Percentiles rank a stretch among this genome's conserved stretches.
These are phyloP conservation scores for Pyrenochaeta sp. DNA, from an alignment of 2,329 filamentous ascomycete species.

Conservation along the genomic window DNA sequence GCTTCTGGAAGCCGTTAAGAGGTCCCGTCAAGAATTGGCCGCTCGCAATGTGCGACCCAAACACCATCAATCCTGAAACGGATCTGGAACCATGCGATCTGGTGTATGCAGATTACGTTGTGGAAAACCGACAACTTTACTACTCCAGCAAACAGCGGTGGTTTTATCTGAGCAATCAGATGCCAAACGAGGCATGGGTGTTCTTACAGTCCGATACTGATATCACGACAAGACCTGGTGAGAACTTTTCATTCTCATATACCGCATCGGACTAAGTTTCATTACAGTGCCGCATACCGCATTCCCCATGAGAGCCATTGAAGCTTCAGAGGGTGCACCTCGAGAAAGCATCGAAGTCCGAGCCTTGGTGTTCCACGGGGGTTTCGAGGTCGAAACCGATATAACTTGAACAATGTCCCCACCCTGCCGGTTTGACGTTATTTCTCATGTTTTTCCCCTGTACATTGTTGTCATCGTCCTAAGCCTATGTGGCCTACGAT, in stretches of 20 bases:
- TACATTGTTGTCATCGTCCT: too few relatives aligned
- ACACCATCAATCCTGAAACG: slow-evolving; percentile 4
- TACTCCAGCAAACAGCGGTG: slow-evolving; percentile 6
- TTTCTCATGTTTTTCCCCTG: not conserved
- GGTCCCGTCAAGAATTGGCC: slow-evolving; percentile 21
- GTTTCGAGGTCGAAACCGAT: not conserved
- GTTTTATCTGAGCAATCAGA: slow-evolving; percentile 11
- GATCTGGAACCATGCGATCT: slow-evolving; percentile 17
- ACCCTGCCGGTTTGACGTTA: not conserved
- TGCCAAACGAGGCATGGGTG: slow-evolving; percentile 11
- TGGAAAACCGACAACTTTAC: slow-evolving; percentile 18
- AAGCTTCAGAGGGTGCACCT: not conserved
- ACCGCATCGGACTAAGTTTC: too few relatives aligned
- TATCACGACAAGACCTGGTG: slow-evolving; percentile 4
- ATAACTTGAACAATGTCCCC: too few relatives aligned
- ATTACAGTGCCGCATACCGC: not conserved
- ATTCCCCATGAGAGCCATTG: not conserved
- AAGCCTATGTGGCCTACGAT: not conserved
- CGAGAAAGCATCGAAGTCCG: not conserved
- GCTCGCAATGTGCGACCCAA: slow-evolving; percentile 18
- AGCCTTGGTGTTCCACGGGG: not conserved
- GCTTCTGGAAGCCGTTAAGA: slow-evolving; percentile 20
- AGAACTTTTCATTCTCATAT: not conserved
- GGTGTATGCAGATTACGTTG: slow-evolving; percentile 16
- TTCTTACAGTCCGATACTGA: slow-evolving; percentile 17